phyloP scores from a whole-genome alignment of 345 rosid species.

The Populus davidiana region DNA sequence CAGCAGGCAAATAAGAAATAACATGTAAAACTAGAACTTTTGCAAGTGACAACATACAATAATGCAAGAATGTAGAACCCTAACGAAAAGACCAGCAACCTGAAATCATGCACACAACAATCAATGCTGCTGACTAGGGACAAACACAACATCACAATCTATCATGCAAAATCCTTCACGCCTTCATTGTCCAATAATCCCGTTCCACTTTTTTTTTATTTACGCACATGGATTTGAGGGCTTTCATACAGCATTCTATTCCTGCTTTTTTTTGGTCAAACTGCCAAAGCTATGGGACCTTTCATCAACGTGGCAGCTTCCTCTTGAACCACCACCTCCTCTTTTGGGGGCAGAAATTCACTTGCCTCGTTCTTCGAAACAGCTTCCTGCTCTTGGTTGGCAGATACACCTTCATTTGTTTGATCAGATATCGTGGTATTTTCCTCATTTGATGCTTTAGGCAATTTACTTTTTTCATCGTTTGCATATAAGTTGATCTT shows the following conservation, averaged over 20 bases:
- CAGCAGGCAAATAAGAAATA: slow-evolving; percentile 25
- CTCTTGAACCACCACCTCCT: slow-evolving; percentile 27
- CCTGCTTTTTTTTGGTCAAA: slow-evolving; percentile 16
- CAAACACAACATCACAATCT: slow-evolving; percentile 34
- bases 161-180: slow-evolving; percentile 25
- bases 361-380: slow-evolving; percentile 21
- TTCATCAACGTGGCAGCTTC: slow-evolving; percentile 35
- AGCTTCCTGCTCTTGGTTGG: slow-evolving; percentile 29
- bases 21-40: slow-evolving; percentile 25
- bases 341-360: slow-evolving; percentile 32
- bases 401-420: slow-evolving; percentile 16
- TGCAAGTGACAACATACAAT: slow-evolving; percentile 22
- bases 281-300: slow-evolving; percentile 39
- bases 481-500: slow-evolving; percentile 41
- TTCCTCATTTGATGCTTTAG: slow-evolving; percentile 23
- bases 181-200: slow-evolving; percentile 23
- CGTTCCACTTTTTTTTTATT: slow-evolving; percentile 28
- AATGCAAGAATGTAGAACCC: slow-evolving; percentile 40
- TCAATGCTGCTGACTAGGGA: slow-evolving; percentile 35
- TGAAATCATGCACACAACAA: slow-evolving; percentile 41
- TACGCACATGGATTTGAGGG: slow-evolving; percentile 20
- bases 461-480: slow-evolving; percentile 16
- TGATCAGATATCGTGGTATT: slow-evolving; percentile 8
- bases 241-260: slow-evolving; percentile 21
- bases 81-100: slow-evolving; percentile 34